Conservation (phyloP, 2,329 filamentous ascomycete genomes). For the Phoma herbarum region DNA sequence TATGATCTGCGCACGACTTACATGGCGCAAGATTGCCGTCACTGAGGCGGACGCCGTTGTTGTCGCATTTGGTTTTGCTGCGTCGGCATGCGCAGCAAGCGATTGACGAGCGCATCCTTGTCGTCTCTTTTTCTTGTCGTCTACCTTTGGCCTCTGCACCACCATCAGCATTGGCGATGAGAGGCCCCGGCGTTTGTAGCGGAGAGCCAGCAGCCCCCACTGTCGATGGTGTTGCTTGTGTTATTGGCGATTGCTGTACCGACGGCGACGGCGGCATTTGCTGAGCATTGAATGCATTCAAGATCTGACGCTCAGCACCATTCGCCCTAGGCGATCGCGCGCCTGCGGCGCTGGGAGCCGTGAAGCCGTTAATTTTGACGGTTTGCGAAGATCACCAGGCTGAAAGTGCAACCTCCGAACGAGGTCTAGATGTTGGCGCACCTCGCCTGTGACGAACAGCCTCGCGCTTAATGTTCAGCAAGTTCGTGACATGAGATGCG, state of each 20-base stretch:
- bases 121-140: conserved; percentile 33
- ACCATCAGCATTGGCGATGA: conserved; percentile 27
- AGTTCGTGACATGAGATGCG: conserved; percentile 13
- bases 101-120: conserved; percentile 76
- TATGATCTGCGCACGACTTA: conserved; percentile 75
- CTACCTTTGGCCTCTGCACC: conserved; percentile 31
- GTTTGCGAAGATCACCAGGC: conserved; percentile 6
- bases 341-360: conserved; percentile 35
- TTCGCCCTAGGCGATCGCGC: conserved; percentile 35
- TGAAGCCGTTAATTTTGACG: conserved; percentile 44
- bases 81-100: conserved; percentile 78
- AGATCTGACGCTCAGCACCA: conserved; percentile 34
- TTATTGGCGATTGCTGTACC: conserved; percentile 35
- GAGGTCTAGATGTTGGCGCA: conserved; percentile 1
- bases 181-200: conserved; percentile 36
- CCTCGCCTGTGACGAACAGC: conserved; percentile 11
- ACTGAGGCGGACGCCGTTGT: conserved; percentile 71
- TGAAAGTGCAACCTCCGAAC: not conserved
- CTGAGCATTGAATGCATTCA: conserved; percentile 28
- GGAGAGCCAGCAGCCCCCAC: conserved; percentile 38
- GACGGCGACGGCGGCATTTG: conserved; percentile 31
- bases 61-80: conserved; percentile 89
- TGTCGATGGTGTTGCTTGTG: conserved; percentile 40
- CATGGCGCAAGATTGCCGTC: conserved; percentile 60
- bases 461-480: conserved; percentile 20